These are phyloP conservation scores for Plasmodium reichenowi DNA, from an alignment of 169 alveolate species.

Conservation along the genomic window DNA sequence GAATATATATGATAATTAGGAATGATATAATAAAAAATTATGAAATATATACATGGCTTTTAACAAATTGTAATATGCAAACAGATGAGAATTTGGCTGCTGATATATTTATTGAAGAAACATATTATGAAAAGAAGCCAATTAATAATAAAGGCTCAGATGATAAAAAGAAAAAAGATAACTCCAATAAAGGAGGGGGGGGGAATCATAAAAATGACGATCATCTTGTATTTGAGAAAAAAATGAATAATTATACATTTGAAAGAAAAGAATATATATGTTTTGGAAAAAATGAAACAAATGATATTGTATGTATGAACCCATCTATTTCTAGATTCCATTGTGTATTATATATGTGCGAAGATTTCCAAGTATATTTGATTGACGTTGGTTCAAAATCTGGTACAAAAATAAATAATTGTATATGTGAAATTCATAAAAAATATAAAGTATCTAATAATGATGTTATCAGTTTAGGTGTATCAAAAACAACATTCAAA, in stretches of 20 bases:
- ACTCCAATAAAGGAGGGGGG: neutral
- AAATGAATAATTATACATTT: constrained; percentile 44
- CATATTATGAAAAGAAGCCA: constrained; percentile 36
- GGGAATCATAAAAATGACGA: neutral
- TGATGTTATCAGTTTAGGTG: constrained; percentile 68
- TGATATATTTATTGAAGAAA: constrained; percentile 53
- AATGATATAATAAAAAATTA: constrained; percentile 68
- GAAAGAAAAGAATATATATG: constrained; percentile 68
- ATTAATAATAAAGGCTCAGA: constrained; percentile 16
- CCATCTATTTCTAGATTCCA: constrained; percentile 76
- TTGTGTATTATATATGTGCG: constrained; percentile 47
- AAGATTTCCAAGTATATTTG: constrained; percentile 58
- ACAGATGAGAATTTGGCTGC: constrained; percentile 65
- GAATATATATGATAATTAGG: constrained; percentile 81
- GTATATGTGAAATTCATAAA: constrained; percentile 34
- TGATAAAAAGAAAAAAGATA: constrained; percentile 24
- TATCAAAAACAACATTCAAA: constrained; percentile 70
- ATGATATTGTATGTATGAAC: constrained; percentile 74
- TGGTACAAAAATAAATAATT: constrained; percentile 49
- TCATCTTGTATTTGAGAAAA: constrained; percentile 18
- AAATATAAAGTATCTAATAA: constrained; percentile 56
- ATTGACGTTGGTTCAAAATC: constrained; percentile 76
- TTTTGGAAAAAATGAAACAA: constrained; percentile 65
- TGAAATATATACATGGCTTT: constrained; percentile 66
- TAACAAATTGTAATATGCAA: constrained; percentile 70